phyloP scores from a whole-genome alignment of 345 rosid species.

The Gossypium herbaceum region DNA sequence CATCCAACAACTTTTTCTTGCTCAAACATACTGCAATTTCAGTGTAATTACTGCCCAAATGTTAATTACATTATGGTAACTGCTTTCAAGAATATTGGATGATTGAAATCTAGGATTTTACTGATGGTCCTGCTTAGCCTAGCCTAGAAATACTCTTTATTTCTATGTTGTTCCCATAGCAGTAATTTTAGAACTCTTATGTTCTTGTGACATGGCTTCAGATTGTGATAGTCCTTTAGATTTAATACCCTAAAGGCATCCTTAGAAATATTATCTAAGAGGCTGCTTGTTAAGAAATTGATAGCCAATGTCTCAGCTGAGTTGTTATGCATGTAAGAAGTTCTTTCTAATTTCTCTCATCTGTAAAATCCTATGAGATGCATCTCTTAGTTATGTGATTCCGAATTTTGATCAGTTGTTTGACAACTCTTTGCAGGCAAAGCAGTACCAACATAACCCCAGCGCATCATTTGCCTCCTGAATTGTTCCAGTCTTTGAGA shows the following conservation, averaged over 20 bases:
- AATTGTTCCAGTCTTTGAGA: slow-evolving; percentile 47
- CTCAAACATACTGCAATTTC: background rate
- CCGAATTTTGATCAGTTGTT: slow-evolving; percentile 10
- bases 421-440: slow-evolving; percentile 42
- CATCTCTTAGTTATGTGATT: slow-evolving; percentile 3
- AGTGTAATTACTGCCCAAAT: background rate
- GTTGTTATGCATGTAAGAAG: background rate
- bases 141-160: background rate
- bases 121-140: background rate
- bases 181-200: background rate
- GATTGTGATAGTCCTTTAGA: background rate
- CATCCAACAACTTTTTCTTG: background rate
- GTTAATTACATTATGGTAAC: background rate
- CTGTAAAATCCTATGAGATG: background rate
- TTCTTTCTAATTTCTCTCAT: background rate
- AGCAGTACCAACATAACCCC: slow-evolving; percentile 27
- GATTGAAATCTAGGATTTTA: background rate
- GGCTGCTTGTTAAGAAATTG: background rate
- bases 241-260: background rate
- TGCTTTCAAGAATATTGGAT: background rate
- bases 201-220: background rate
- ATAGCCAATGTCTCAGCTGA: background rate
- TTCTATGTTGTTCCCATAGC: background rate
- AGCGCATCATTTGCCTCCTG: slow-evolving; percentile 24
- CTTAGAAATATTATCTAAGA: background rate